Conservation (phyloP, 768 basidiomycete genomes). For the Podaxis rugospora region DNA sequence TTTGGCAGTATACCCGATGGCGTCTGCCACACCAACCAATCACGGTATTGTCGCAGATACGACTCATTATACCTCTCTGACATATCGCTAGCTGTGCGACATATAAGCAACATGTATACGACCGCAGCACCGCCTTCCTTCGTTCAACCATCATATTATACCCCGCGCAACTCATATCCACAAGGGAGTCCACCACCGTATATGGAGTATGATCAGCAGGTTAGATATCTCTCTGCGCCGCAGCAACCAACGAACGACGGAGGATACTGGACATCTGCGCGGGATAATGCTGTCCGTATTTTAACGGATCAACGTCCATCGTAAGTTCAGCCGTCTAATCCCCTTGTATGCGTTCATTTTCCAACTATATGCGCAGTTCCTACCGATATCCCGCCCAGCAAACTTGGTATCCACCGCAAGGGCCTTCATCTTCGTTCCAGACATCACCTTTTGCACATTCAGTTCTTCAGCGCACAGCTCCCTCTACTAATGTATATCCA, state of each 20-base stretch:
- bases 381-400: conserved; percentile 38
- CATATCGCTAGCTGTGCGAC: conserved; percentile 51
- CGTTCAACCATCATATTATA: conserved; percentile 52
- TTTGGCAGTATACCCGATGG: conserved; percentile 65
- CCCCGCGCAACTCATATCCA: conserved; percentile 25
- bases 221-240: conserved; percentile 50
- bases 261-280: conserved; percentile 60
- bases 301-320: conserved; percentile 48
- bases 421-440: conserved; percentile 47
- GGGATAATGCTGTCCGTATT: conserved; percentile 58
- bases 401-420: conserved; percentile 31
- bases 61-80: neutral
- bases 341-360: conserved; percentile 17
- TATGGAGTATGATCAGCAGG: conserved; percentile 63
- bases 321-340: conserved; percentile 31
- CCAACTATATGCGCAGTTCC: conserved; percentile 14
- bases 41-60: conserved; percentile 47
- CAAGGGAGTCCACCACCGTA: conserved; percentile 51
- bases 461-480: conserved; percentile 56
- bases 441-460: conserved; percentile 59
- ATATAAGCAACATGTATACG: conserved; percentile 56
- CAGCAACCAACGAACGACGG: conserved; percentile 39
- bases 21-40: conserved; percentile 71
- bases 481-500: conserved; percentile 58
- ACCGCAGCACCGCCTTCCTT: conserved; percentile 61